Base-by-base conservation (phyloP, 257 asterid species). In the Plectranthus barbatus region DNA sequence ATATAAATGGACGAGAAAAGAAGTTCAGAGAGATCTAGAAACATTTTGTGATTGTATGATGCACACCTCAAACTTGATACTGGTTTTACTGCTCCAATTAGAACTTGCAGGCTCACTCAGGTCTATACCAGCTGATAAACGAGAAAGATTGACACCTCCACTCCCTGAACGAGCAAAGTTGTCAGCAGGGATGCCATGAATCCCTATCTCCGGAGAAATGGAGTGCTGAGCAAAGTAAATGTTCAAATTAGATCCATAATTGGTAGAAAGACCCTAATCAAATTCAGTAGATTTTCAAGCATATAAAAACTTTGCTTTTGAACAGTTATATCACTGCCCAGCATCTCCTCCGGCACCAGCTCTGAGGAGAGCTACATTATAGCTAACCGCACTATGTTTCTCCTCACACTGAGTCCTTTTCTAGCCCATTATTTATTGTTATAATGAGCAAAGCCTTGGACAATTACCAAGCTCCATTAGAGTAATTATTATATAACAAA, bases 81-180 rank as follows among this genome's bases (percentile, higher is more conserved):
- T n/a, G n/a, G n/a, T n/a, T n/a, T n/a, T n/a, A n/a, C n/a, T n/a
- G 83, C 97, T 90, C 97, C 95, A 90, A 64, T 83, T 85, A 62
- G 90, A 83, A 70, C 94, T 93, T 77, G 94, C 94, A 48, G 99
- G 99, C 79, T 87, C 99, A 26, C 86, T 83, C 67, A 93, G 76
- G 72, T 93, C 99, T 66, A 89, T 74, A 71, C 96, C 97, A 78
- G 91, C 87, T 37, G 96, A 86, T 37, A 87, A 65, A 74, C 96
- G 96, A 68, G 84, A 78, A 24, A 89, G 90, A 78, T 89, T 92
- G 64, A 92, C 96, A 65, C 89, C 91, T 37, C 96, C 97, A 71
- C 95, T 85, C 70, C 73, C 90, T 23, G 97, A 77, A 51, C 94
- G 97, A 55, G 96, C 84, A 81, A 80, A 90, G 70, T 86, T 89